Conservation (phyloP, 345 rosid species). For the Mercurialis annua region DNA sequence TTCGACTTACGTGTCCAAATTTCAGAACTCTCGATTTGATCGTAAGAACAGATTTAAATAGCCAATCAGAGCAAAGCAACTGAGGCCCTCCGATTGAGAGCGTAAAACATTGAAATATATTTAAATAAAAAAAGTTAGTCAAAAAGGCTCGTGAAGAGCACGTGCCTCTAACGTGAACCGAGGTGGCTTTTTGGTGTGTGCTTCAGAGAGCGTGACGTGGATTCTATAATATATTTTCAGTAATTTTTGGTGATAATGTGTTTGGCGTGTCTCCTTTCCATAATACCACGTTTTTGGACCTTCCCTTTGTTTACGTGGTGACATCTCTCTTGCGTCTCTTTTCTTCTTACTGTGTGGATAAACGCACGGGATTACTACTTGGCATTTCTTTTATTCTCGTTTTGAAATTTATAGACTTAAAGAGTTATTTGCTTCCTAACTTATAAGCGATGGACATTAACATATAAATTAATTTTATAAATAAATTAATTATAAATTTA, state of each 20-base stretch:
- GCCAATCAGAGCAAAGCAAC: too few species aligned
- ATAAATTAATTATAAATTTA: too few species aligned
- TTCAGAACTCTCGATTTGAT: not conserved
- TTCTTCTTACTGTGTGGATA: too few species aligned
- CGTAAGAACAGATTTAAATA: not conserved
- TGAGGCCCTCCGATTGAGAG: not conserved
- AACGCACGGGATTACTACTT: too few species aligned
- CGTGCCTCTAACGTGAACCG: slow-evolving; percentile 26
- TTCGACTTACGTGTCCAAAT: slow-evolving; percentile 11
- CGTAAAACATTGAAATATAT: not conserved
- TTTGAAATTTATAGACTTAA: too few species aligned
- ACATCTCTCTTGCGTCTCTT: too few species aligned
- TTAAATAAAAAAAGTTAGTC: not conserved
- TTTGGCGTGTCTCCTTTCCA: slow-evolving; percentile 14
- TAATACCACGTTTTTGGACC: not conserved
- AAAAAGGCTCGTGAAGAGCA: slow-evolving; percentile 30
- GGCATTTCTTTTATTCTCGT: too few species aligned
- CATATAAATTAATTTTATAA: too few species aligned
- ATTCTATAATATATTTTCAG: slow-evolving; percentile 21
- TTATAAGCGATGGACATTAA: not conserved
- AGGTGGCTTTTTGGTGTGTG: not conserved
- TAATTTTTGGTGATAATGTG: slow-evolving; percentile 13
- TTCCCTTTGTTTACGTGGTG: too few species aligned
- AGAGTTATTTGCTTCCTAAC: too few species aligned
- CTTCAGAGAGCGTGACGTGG: slow-evolving; percentile 29